Evolutionary conservation across 345 rosid genomes (phyloP).

Genomic region (Salix brachista): DNA sequence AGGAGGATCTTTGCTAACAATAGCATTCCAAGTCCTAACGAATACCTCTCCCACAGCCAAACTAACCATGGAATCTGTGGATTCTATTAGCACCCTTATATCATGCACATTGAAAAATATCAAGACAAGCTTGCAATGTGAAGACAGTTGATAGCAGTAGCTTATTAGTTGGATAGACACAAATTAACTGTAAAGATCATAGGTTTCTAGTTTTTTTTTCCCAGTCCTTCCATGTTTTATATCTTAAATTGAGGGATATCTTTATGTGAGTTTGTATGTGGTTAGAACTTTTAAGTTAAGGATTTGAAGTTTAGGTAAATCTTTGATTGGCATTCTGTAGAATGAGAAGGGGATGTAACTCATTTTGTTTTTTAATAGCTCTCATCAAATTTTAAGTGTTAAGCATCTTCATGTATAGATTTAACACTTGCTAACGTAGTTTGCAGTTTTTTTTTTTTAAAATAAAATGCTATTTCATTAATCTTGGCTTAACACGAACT

Average conservation of each 20-base stretch:
- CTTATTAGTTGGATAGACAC: slow-evolving; percentile 7
- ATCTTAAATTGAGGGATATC: background rate
- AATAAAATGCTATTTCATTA: background rate
- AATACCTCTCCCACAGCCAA: slow-evolving; percentile 68
- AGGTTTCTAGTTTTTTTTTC: background rate
- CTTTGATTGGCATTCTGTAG: background rate
- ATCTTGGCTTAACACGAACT: background rate
- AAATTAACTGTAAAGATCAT: slow-evolving; percentile 9
- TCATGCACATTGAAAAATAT: slow-evolving; percentile 74
- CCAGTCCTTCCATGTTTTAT: background rate
- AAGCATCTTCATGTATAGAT: slow-evolving; percentile 8
- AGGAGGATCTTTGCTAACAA: slow-evolving; percentile 82
- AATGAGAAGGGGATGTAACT: background rate
- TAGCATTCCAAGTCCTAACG: slow-evolving; percentile 73
- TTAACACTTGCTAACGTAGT: background rate
- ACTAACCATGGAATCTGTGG: slow-evolving; percentile 69
- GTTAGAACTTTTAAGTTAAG: background rate
- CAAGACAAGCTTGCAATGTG: slow-evolving; percentile 76
- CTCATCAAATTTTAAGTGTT: background rate
- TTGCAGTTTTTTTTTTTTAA: background rate
- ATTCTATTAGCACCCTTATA: slow-evolving; percentile 67
- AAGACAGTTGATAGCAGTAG: slow-evolving; percentile 39
- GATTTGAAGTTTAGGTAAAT: background rate
- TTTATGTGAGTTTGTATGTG: slow-evolving; percentile 5
- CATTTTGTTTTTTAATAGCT: background rate